Percentiles rank a stretch among this genome's conserved stretches.
phyloP scores from a whole-genome alignment of 169 alveolate species.

The Cryptosporidium canis region DNA sequence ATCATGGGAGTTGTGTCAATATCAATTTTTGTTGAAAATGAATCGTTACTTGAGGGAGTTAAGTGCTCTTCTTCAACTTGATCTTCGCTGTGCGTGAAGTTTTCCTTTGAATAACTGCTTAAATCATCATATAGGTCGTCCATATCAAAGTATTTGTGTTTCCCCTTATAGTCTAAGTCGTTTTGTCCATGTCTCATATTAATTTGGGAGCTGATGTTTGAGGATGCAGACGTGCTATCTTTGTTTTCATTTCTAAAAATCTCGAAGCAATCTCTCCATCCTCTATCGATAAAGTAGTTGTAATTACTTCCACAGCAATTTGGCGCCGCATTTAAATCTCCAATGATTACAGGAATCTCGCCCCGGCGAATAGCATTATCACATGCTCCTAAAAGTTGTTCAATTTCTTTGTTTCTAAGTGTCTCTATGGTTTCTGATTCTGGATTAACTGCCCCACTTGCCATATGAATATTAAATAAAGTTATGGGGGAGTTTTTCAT shows the following conservation, averaged over 20 bases:
- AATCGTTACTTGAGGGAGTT: slow-evolving; percentile 8
- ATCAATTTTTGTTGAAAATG: slow-evolving; percentile 17
- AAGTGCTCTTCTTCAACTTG: not conserved
- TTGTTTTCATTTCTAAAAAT: not conserved
- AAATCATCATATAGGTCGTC: slow-evolving; percentile 57
- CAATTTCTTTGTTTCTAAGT: slow-evolving; percentile 86
- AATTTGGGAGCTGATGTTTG: slow-evolving; percentile 22
- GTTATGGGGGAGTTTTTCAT: slow-evolving; percentile 80
- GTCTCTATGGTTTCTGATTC: slow-evolving; percentile 86
- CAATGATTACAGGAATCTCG: slow-evolving; percentile 87
- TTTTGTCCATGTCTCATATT: not conserved
- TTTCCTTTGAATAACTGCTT: slow-evolving; percentile 26
- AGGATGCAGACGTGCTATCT: slow-evolving; percentile 13
- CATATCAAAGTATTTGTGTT: slow-evolving; percentile 26
- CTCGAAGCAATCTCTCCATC: slow-evolving; percentile 88
- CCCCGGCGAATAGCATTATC: slow-evolving; percentile 84
- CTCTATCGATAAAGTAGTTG: slow-evolving; percentile 84
- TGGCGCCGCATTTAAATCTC: slow-evolving; percentile 91
- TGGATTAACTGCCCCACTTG: slow-evolving; percentile 89
- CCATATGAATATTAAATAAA: slow-evolving; percentile 88
- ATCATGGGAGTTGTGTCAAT: slow-evolving; percentile 50
- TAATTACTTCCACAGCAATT: slow-evolving; percentile 87
- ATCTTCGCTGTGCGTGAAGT: not conserved
- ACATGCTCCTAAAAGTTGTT: slow-evolving; percentile 84
- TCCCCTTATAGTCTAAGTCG: slow-evolving; percentile 11